A percentile compares a stretch with the other conserved stretches of the same genome.
These are phyloP conservation scores for Hypseocharis bilobata DNA, from an alignment of 441 rosid genomes.

Conservation along the genomic window DNA sequence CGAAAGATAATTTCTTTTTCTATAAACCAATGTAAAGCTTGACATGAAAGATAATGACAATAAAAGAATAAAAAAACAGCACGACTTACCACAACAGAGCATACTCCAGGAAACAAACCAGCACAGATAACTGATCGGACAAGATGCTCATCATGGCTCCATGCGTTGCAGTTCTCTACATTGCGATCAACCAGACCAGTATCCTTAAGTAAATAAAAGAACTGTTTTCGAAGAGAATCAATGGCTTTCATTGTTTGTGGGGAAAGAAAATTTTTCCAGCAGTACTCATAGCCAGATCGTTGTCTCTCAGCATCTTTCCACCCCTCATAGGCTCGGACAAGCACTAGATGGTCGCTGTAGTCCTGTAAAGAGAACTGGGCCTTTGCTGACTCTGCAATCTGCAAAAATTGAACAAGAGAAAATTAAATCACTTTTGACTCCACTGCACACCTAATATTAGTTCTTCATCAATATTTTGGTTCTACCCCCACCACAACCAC, in stretches of 20 bases:
- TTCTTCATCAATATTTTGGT: not conserved
- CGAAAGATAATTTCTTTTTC: no score
- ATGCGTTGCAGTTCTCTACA: conserved; percentile 49
- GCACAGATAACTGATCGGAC: conserved; percentile 92
- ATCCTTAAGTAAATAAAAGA: conserved; percentile 70
- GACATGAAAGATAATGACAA: no score
- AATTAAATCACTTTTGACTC: not conserved
- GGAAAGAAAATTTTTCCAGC: conserved; percentile 95
- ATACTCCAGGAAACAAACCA: conserved; percentile 91
- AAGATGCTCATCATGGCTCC: conserved; percentile 78
- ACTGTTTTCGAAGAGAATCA: conserved; percentile 86
- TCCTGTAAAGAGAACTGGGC: conserved; percentile 89
- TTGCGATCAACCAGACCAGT: conserved; percentile 66
- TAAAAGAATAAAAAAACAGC: not conserved
- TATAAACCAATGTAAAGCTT: no score
- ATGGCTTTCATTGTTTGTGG: conserved; percentile 92
- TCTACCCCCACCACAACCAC: not conserved
- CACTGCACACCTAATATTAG: not conserved
- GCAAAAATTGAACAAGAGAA: conserved; percentile 22
- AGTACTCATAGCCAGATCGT: conserved; percentile 85
- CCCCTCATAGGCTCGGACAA: conserved; percentile 97
- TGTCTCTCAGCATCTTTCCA: conserved; percentile 95
- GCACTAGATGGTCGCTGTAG: conserved; percentile 97
- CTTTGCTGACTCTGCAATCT: conserved; percentile 92
- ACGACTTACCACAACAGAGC: conserved; percentile 73